Evolutionary conservation across 1,284 basidiomycete genomes (phyloP), one percentile per base, ranked within the genome.

Genomic region (Cryptococcus sp.): DNA sequence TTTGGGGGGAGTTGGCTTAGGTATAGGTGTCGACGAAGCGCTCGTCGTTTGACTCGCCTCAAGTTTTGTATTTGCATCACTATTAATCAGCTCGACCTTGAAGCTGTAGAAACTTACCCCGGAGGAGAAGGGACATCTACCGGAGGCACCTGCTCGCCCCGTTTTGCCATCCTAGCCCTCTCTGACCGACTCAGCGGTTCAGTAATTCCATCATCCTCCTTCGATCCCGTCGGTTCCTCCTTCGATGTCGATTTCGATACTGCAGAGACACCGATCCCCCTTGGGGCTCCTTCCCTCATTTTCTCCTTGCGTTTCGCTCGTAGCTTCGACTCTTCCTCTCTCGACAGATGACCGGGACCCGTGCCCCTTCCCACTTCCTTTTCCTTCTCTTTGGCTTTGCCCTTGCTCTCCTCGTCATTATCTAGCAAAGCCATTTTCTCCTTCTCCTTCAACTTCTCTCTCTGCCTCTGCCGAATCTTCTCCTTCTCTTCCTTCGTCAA

Each of bases 401-500:
- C 35, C 7, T 21, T 21, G 10, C 35, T 9, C 16, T 6, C 35
- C 35, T 21, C 35, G 35, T 16, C 35, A 36, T 36, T 21, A 9
- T 36, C 19, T n/a, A n/a, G 22, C 14, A 16, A 9, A 14, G 4
- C 23, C 23, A 22, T 26, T n/a, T 41, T 23, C 5, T 26, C 23
- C 19, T 28, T 14, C 9, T 23, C 22, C 33, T 21, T 40, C 26
- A 25, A 7, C 48, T 38, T 37, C 14, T 18, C 35, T 23, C 45
- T 40, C 18, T 25, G 32, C 21, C 32, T 38, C 26, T 26, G 12
- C 14, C 24, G 19, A 18, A 45, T 34, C 19, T 35, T 38, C 37
- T 41, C 42, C 41, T 43, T 48, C 36, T 50, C 48, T 22, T 43
- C 45, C 32, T 43, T 14, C 26, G 19, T 39, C 28, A 48, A 6